Evolutionary conservation across 495 filamentous ascomycete genomes (phyloP).

Genomic region (Hypoxylon lenormandii): DNA sequence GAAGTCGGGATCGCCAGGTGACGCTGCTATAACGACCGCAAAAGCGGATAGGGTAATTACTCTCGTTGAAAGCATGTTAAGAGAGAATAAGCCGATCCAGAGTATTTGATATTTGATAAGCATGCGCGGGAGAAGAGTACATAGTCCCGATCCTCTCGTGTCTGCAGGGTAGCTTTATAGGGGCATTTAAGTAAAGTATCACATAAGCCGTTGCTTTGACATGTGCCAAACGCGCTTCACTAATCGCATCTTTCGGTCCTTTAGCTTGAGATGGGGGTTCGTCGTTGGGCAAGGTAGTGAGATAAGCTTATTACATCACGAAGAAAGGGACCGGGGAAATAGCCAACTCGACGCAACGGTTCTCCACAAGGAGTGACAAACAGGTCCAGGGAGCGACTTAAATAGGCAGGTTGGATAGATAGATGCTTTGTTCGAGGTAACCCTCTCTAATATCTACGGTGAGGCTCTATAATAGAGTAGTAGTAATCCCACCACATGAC

Average conservation of each 20-base stretch:
- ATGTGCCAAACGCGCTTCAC: background rate
- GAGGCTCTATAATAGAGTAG: slow-evolving; percentile 22
- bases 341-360: slow-evolving; percentile 3
- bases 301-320: slow-evolving; percentile 32
- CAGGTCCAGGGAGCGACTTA: slow-evolving; percentile 22
- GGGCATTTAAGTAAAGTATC: background rate
- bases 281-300: background rate
- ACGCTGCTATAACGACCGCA: background rate
- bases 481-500: slow-evolving; percentile 24
- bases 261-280: background rate
- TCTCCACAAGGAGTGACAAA: background rate
- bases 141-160: background rate
- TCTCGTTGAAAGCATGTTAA: slow-evolving; percentile 15
- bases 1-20: slow-evolving; percentile 34
- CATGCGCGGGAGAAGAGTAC: background rate
- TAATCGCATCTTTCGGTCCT: slow-evolving; percentile 5
- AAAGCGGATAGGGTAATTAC: slow-evolving; percentile 5
- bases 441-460: slow-evolving; percentile 8
- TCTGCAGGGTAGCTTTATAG: slow-evolving; percentile 6
- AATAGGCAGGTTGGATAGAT: slow-evolving; percentile 39
- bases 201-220: background rate
- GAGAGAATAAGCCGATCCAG: background rate
- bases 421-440: slow-evolving; percentile 11
- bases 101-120: background rate
- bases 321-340: slow-evolving; percentile 10